Percentiles rank a stretch among this genome's conserved stretches.
These are phyloP conservation scores for Epichloe coenophiala DNA, from an alignment of 2,329 filamentous ascomycete species.

Conservation along the genomic window DNA sequence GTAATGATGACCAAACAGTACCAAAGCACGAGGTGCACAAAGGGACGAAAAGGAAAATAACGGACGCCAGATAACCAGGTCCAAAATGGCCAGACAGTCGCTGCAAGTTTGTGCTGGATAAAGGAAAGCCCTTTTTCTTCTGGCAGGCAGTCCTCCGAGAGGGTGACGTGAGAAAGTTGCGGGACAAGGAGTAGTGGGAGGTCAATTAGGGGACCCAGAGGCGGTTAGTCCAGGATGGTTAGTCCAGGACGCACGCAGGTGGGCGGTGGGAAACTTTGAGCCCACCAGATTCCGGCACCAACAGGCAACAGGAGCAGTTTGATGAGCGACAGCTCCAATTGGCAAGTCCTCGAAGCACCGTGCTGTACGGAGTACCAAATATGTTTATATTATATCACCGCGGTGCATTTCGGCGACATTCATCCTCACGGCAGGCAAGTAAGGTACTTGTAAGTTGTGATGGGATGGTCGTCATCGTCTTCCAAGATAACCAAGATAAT, in stretches of 20 bases:
- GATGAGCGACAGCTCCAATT: too few species aligned
- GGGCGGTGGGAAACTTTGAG: not conserved
- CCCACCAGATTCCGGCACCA: not conserved
- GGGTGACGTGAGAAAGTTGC: conserved; percentile 7
- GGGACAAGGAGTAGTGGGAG: conserved; percentile 1
- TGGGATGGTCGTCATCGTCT: too few species aligned
- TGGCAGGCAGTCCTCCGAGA: conserved; percentile 1
- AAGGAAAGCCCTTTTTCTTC: conserved; percentile 5
- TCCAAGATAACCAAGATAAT: too few species aligned
- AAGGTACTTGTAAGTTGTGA: too few species aligned
- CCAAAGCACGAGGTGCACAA: conserved; percentile 2
- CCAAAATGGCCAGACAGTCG: conserved; percentile 4
- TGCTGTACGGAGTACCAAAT: too few species aligned
- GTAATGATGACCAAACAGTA: conserved; percentile 1
- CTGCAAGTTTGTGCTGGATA: conserved; percentile 2
- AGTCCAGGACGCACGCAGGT: not conserved
- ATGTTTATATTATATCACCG: too few species aligned
- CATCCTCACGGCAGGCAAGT: too few species aligned
- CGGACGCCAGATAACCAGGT: conserved; percentile 3
- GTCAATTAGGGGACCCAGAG: conserved; percentile 6
- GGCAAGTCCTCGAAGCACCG: too few species aligned
- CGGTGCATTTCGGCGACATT: too few species aligned
- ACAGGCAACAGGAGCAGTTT: too few species aligned
- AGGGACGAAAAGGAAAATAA: conserved; percentile 4
- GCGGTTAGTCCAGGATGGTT: conserved; percentile 5